Evolutionary conservation across 352 stramenopile genomes (phyloP).

Genomic region (Plasmopara muralis): DNA sequence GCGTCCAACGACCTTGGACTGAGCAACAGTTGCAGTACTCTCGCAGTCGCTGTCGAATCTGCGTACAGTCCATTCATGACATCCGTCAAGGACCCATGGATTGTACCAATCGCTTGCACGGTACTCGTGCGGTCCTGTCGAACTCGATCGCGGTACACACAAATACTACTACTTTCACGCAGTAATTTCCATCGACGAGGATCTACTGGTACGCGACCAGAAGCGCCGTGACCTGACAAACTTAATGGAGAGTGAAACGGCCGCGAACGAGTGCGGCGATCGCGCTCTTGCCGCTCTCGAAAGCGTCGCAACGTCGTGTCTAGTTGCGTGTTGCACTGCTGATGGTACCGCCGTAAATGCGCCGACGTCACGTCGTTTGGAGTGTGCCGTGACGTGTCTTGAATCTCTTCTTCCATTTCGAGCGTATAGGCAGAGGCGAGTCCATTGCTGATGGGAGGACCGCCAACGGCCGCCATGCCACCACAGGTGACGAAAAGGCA

Average conservation of each 20-base stretch:
- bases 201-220: conserved; percentile 4
- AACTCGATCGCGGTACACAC: conserved; percentile 44
- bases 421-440: conserved; percentile 27
- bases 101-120: conserved; percentile 51
- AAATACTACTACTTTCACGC: conserved; percentile 49
- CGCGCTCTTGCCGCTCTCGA: conserved; percentile 40
- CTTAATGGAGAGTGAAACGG: conserved; percentile 11
- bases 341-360: conserved; percentile 41
- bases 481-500: too few species aligned
- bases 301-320: conserved; percentile 38
- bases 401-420: conserved; percentile 29
- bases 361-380: conserved; percentile 36
- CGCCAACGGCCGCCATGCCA: neutral
- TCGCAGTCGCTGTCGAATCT: conserved; percentile 57
- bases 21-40: conserved; percentile 56
- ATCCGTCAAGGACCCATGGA: conserved; percentile 57
- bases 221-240: conserved; percentile 4
- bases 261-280: conserved; percentile 13
- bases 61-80: conserved; percentile 77
- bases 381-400: conserved; percentile 11
- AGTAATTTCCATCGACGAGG: conserved; percentile 60
- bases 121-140: conserved; percentile 38
- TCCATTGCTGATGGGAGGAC: conserved; percentile 19
- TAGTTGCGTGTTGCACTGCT: conserved; percentile 38
- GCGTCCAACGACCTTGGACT: conserved; percentile 49